These are phyloP conservation scores for Metarhizium guizhouense DNA, from an alignment of 2,329 filamentous ascomycete genomes.

Conservation along the genomic window DNA sequence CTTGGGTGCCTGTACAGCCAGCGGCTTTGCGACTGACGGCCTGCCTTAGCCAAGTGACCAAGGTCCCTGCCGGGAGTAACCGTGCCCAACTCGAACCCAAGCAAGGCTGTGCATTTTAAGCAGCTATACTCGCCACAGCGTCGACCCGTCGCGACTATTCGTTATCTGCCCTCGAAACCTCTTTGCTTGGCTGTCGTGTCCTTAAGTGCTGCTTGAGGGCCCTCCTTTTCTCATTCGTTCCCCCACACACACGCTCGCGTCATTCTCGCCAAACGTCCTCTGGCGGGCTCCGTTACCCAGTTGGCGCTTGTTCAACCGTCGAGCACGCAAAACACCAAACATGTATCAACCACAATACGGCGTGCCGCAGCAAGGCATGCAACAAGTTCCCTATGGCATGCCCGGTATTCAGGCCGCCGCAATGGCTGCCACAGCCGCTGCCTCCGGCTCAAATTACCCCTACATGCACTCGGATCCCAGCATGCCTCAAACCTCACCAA, in stretches of 20 bases:
- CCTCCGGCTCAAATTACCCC: slow-evolving; percentile 71
- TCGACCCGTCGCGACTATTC: slow-evolving; percentile 15
- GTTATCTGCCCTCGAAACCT: slow-evolving; percentile 9
- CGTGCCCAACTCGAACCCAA: slow-evolving; percentile 37
- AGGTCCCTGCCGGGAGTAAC: slow-evolving; percentile 21
- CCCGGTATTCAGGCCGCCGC: slow-evolving; percentile 80
- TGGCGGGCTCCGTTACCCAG: neutral
- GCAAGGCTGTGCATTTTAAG: slow-evolving; percentile 25
- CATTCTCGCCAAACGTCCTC: neutral
- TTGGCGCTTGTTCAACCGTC: neutral
- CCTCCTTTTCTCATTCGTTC: slow-evolving; percentile 11
- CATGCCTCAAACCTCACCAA: slow-evolving; percentile 64
- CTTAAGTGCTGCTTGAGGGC: slow-evolving; percentile 4
- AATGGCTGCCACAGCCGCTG: slow-evolving; percentile 85
- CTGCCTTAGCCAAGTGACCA: slow-evolving; percentile 30
- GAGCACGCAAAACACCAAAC: slow-evolving; percentile 22
- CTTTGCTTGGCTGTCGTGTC: slow-evolving; percentile 6
- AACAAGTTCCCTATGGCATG: slow-evolving; percentile 58
- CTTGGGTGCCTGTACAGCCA: slow-evolving; percentile 40
- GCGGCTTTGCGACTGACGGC: slow-evolving; percentile 28
- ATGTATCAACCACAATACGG: slow-evolving; percentile 75
- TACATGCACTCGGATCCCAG: slow-evolving; percentile 64
- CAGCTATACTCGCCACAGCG: slow-evolving; percentile 17
- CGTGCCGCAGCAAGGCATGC: slow-evolving; percentile 65
- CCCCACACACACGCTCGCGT: slow-evolving; percentile 3